These are phyloP conservation scores for Elymus sibiricus DNA, from an alignment of 176 grass and related monocot species.

Conservation along the genomic window DNA sequence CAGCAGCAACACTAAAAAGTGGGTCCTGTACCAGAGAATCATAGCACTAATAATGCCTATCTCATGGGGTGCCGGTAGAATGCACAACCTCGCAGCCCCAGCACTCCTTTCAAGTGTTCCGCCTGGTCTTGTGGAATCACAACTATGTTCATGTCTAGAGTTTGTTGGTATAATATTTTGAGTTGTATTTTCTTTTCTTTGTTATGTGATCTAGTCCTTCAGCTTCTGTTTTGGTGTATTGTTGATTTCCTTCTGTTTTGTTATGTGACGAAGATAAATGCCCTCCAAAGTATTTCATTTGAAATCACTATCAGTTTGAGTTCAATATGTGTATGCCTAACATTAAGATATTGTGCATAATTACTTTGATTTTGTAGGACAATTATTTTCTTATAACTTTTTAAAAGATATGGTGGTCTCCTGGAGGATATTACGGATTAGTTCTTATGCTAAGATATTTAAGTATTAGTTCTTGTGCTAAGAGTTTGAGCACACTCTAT, in stretches of 20 bases:
- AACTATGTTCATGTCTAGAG: neutral
- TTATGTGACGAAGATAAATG: too few species aligned
- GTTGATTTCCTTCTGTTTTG: neutral
- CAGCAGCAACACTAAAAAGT: slow-evolving; percentile 38
- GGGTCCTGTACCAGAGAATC: slow-evolving; percentile 46
- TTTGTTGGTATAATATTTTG: neutral
- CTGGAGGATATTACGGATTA: too few species aligned
- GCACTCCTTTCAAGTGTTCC: neutral
- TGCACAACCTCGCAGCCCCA: slow-evolving; percentile 20
- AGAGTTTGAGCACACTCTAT: too few species aligned
- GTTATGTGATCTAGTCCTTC: neutral
- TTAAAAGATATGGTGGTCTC: too few species aligned
- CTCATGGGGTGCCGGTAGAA: neutral
- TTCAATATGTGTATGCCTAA: too few species aligned
- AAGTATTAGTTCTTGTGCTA: too few species aligned
- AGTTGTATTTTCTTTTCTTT: neutral
- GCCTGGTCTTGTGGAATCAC: neutral
- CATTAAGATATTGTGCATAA: too few species aligned
- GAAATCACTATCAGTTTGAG: too few species aligned
- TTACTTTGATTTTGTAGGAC: too few species aligned
- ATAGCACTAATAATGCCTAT: slow-evolving; percentile 24
- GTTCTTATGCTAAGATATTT: too few species aligned
- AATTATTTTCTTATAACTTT: too few species aligned
- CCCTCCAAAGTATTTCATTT: too few species aligned
- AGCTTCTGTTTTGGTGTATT: neutral